These are phyloP conservation scores for Sporothrix protearum DNA, from an alignment of 2,329 filamentous ascomycete species.

Conservation along the genomic window DNA sequence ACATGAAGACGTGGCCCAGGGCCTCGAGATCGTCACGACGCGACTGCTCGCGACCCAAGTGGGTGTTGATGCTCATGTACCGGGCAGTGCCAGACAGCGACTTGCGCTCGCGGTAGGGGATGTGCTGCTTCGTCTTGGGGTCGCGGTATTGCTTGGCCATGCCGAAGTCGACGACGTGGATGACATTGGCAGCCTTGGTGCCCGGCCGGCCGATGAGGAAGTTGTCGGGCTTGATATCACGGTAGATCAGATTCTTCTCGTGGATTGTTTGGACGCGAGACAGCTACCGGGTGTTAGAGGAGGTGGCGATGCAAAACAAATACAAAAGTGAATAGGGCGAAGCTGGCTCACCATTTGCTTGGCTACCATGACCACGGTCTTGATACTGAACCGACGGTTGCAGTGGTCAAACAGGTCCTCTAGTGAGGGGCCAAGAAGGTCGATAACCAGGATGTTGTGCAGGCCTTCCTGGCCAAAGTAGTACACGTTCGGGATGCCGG, in stretches of 20 bases:
- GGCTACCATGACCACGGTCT: conserved; percentile 98
- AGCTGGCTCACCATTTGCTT: conserved; percentile 78
- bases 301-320: not conserved
- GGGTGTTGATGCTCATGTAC: conserved; percentile 99
- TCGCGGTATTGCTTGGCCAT: conserved; percentile 99
- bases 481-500: conserved; percentile 98
- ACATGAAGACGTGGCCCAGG: conserved; percentile 70
- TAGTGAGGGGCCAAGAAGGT: conserved; percentile 88
- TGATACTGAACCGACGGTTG: conserved; percentile 89
- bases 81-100: conserved; percentile 92
- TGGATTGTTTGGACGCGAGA: conserved; percentile 91
- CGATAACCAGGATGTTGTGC: conserved; percentile 98
- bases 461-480: conserved; percentile 98
- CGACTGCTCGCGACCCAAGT: conserved; percentile 93
- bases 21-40: conserved; percentile 94
- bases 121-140: conserved; percentile 98
- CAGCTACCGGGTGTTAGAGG: conserved; percentile 49
- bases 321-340: not conserved
- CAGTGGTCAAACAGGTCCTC: conserved; percentile 98
- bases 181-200: conserved; percentile 94
- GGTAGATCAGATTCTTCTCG: conserved; percentile 98
- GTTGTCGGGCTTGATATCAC: conserved; percentile 99
- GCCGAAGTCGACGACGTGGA: conserved; percentile 97
- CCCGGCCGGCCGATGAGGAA: conserved; percentile 92
- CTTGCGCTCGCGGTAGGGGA: conserved; percentile 94